Evolutionary conservation across 352 stramenopile genomes (phyloP), one percentile per base, ranked within the genome.

Genomic region (Peronospora tabacina): DNA sequence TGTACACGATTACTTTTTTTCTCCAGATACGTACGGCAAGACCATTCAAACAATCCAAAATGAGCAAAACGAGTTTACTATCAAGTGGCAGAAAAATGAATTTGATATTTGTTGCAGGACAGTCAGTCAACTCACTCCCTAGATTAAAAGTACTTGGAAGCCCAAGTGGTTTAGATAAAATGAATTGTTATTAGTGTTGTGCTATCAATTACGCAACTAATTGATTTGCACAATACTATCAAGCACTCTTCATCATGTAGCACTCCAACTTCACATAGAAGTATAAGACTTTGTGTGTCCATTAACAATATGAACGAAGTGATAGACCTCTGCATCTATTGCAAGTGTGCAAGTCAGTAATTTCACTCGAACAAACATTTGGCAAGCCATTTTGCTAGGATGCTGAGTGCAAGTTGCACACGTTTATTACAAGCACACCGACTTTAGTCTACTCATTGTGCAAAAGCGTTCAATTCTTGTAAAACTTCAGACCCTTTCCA

Each of bases 21-120:
- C 68, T 55, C 42, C 55, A 48, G 9, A 49, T 59, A 88, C 77
- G 8, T 70, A 59, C n/a, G 63, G 66, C 13, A 83, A 82, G 32
- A 83, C 77, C 7, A 75, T 61, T 22, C 60, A 84, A 16, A 70
- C 80, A 37, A 87, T 87, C 45, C 73, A 82, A 24, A 50, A 55
- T 28, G 61, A 64, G 38, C 82, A n/a, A n/a, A n/a, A n/a, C n/a
- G n/a, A n/a, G n/a, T n/a, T n/a, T n/a, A n/a, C n/a, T n/a, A n/a
- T n/a, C n/a, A n/a, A n/a, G n/a, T n/a, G n/a, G n/a, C n/a, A n/a
- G n/a, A n/a, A n/a, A n/a, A n/a, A n/a, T n/a, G n/a, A n/a, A n/a
- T n/a, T n/a, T n/a, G n/a, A n/a, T 81, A 22, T 22, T 22, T 22
- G 20, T 22, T 22, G 20, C 20, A 22, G 20, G 20, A 22, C 20